These are phyloP conservation scores for Meredithiella fracta DNA, from an alignment of 2,329 filamentous ascomycete species.

Conservation along the genomic window DNA sequence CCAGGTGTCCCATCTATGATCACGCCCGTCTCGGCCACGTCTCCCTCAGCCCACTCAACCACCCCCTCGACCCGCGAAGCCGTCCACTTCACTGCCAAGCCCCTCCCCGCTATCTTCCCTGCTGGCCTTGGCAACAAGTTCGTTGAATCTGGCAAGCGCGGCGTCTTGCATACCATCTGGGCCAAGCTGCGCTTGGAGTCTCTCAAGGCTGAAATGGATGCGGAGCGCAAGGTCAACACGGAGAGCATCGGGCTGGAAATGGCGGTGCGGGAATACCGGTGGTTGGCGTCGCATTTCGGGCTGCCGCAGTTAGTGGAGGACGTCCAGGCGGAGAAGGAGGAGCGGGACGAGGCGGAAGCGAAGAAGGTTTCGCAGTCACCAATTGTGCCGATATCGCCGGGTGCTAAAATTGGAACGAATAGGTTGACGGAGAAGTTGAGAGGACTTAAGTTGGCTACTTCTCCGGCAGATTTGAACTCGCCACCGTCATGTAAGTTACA, in stretches of 20 bases:
- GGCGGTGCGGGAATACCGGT: slow-evolving; percentile 66
- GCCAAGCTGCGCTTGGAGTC: slow-evolving; percentile 65
- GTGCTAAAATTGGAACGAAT: background rate
- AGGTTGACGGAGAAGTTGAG: slow-evolving; percentile 13
- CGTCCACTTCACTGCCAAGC: slow-evolving; percentile 43
- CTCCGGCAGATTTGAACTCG: slow-evolving; percentile 12
- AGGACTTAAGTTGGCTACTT: slow-evolving; percentile 14
- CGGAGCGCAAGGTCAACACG: slow-evolving; percentile 54
- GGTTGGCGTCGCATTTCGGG: slow-evolving; percentile 72
- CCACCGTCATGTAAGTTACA: slow-evolving; percentile 10
- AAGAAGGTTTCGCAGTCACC: background rate
- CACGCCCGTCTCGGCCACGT: slow-evolving; percentile 11
- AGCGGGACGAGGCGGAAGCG: background rate
- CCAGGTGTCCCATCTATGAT: slow-evolving; percentile 8
- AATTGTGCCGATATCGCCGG: background rate
- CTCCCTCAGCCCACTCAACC: slow-evolving; percentile 18
- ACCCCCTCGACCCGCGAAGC: background rate
- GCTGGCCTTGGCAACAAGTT: slow-evolving; percentile 50
- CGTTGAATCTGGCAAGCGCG: slow-evolving; percentile 52
- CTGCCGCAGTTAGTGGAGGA: slow-evolving; percentile 22
- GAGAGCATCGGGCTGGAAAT: slow-evolving; percentile 76
- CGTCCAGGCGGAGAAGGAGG: slow-evolving; percentile 22
- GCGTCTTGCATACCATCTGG: slow-evolving; percentile 81
- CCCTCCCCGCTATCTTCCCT: slow-evolving; percentile 74
- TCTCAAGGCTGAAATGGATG: slow-evolving; percentile 59